Base-by-base conservation (phyloP, 176 grass and related monocot species). In the Neostapfia colusana region DNA sequence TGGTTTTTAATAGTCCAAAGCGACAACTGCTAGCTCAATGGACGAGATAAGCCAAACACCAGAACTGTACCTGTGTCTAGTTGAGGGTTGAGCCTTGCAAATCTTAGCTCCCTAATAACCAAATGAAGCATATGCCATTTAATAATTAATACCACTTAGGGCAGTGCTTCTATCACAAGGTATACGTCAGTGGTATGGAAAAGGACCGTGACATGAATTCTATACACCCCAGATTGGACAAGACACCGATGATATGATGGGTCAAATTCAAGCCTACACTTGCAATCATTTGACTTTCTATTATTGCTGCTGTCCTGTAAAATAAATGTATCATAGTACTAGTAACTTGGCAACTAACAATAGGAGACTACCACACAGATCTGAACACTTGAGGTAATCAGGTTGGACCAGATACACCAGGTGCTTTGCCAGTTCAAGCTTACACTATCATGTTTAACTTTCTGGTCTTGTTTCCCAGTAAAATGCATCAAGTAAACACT, bases 21-120 rank as follows among this genome's bases (percentile, higher is more conserved):
- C 66, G 56, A 64, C 43, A 24, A 16, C 66, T 12, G 24, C 25
- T 54, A n/a, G 54, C 54, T 20, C 3, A 65, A 56, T 25, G 57
- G 37, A 57, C 46, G 56, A 28, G 57, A 54, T 57, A 61, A 44
- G 20, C 79, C 18, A 24, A 24, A 43, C 14, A 69, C 13, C 23
- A 81, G 17, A 31, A 60, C 5, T 67, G 38, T 27, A 40, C 43
- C 40, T 21, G 26, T 16, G 46, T 36, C n/a, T 45, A 42, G 16
- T 46, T 46, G 44, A 46, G 44, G 13, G 44, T 77, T 34, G 35
- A 55, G 61, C 35, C 23, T 34, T 6, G 48, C 11, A 26, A 34
- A 56, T 40, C 34, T 11, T 28, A 72, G 51, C 25, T 60, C 11
- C 18, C 36, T 62, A 75, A 80, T 62, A 75, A 80, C 76, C 43